Conservation (phyloP, 2,329 filamentous ascomycete species). For the Aspergillus japonicus region DNA sequence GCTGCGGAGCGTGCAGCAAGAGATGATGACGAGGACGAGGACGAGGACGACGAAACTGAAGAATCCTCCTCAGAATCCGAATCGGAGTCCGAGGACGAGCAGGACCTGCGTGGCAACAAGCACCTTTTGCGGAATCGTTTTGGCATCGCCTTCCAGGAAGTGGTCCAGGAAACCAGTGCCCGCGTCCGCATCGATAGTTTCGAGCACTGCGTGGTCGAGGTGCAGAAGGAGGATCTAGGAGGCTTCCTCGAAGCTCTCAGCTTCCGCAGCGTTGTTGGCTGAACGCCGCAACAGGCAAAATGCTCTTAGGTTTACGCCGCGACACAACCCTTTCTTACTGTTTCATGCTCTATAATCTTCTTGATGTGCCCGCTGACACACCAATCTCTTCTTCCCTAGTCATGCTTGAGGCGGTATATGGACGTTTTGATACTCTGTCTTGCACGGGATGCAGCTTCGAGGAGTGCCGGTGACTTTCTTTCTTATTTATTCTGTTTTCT, state of each 20-base stretch:
- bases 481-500: conserved; percentile 4
- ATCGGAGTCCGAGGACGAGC: conserved; percentile 56
- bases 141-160: conserved; percentile 92
- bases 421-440: neutral
- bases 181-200: conserved; percentile 93
- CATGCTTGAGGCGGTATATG: conserved; percentile 5
- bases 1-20: conserved; percentile 51
- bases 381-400: conserved; percentile 11
- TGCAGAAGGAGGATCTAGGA: conserved; percentile 90
- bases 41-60: conserved; percentile 63
- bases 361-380: conserved; percentile 4
- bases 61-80: conserved; percentile 44
- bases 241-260: conserved; percentile 90
- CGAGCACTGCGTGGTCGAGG: conserved; percentile 94
- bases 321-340: neutral
- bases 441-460: conserved; percentile 13
- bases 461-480: conserved; percentile 5
- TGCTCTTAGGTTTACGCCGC: neutral
- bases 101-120: conserved; percentile 55
- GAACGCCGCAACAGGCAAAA: conserved; percentile 8
- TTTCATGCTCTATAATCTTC: neutral
- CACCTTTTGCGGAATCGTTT: conserved; percentile 84
- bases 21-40: conserved; percentile 49
- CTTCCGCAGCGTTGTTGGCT: conserved; percentile 78
- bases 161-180: conserved; percentile 85